phyloP scores from a whole-genome alignment of 2,329 filamentous ascomycete species.

The Arthrobotrys megalospora region DNA sequence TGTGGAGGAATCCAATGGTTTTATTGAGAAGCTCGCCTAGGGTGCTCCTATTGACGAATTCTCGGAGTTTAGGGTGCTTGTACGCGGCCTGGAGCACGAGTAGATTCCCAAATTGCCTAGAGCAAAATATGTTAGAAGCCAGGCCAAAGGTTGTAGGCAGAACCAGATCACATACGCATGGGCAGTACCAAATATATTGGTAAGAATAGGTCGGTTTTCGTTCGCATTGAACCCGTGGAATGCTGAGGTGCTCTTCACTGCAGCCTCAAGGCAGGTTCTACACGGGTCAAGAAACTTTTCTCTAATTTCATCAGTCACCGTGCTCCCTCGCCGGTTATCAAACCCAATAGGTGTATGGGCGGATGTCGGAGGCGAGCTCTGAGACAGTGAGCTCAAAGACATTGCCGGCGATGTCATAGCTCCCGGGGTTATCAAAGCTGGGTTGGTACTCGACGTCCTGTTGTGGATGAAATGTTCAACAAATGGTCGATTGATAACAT shows the following conservation, averaged over 20 bases:
- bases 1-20: constrained; percentile 82
- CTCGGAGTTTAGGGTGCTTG: constrained; percentile 75
- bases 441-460: constrained; percentile 66
- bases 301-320: constrained; percentile 49
- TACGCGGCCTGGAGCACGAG: constrained; percentile 88
- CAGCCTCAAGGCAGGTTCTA: constrained; percentile 76
- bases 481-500: constrained; percentile 89
- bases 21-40: constrained; percentile 77
- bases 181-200: constrained; percentile 95
- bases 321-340: constrained; percentile 42
- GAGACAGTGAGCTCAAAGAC: constrained; percentile 62
- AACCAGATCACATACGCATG: constrained; percentile 78
- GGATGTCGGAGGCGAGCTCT: constrained; percentile 61
- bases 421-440: constrained; percentile 73
- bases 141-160: not conserved
- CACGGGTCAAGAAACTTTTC: constrained; percentile 62
- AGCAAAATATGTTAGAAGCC: constrained; percentile 63
- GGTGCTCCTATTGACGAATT: constrained; percentile 73
- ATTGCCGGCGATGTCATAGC: constrained; percentile 64
- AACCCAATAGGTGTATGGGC: constrained; percentile 61
- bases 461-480: constrained; percentile 75
- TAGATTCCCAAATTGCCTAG: constrained; percentile 95
- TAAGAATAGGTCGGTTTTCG: constrained; percentile 81
- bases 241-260: constrained; percentile 86
- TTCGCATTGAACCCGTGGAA: constrained; percentile 79